A percentile compares a stretch with the other conserved stretches of the same genome.
phyloP scores from a whole-genome alignment of 352 stramenopile genomes.

The Phytophthora capsici region DNA sequence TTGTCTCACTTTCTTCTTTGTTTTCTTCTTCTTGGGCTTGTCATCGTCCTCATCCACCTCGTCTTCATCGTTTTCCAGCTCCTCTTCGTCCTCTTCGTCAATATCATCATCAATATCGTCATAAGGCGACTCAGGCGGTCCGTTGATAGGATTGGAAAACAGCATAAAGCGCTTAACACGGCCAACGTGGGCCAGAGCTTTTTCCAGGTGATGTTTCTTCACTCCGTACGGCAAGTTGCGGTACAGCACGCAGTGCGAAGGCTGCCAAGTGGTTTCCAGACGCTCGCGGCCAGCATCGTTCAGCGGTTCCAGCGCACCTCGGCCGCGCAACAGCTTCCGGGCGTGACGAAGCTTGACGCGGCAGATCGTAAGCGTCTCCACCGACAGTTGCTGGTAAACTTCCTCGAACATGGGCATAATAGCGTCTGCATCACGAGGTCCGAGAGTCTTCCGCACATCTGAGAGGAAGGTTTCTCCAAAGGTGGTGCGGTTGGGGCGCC shows the following conservation, averaged over 20 bases:
- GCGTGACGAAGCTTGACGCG: slow-evolving; percentile 80
- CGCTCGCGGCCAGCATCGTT: slow-evolving; percentile 47
- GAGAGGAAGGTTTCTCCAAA: slow-evolving; percentile 84
- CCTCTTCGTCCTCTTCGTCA: slow-evolving; percentile 42
- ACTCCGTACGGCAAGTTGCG: slow-evolving; percentile 75
- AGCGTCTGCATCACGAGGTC: slow-evolving; percentile 52
- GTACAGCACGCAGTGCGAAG: slow-evolving; percentile 77
- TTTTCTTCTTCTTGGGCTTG: slow-evolving; percentile 30
- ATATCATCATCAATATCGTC: slow-evolving; percentile 33
- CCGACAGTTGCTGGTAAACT: slow-evolving; percentile 77
- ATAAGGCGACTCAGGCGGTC: slow-evolving; percentile 51
- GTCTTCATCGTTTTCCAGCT: slow-evolving; percentile 40
- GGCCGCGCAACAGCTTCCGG: slow-evolving; percentile 64
- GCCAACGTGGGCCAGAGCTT: slow-evolving; percentile 72
- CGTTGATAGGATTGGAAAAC: slow-evolving; percentile 69
- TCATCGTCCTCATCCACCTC: slow-evolving; percentile 26
- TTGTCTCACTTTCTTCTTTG: slow-evolving; percentile 54
- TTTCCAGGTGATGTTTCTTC: slow-evolving; percentile 69
- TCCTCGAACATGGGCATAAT: slow-evolving; percentile 87
- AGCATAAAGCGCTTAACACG: slow-evolving; percentile 73
- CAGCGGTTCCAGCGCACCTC: slow-evolving; percentile 51
- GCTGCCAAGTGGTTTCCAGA: slow-evolving; percentile 54
- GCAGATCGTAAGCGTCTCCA: slow-evolving; percentile 88
- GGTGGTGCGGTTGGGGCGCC: slow-evolving; percentile 75
- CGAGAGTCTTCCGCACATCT: slow-evolving; percentile 74